Base-by-base conservation (phyloP, 2,329 filamentous ascomycete genomes). In the Cryphonectria japonica region DNA sequence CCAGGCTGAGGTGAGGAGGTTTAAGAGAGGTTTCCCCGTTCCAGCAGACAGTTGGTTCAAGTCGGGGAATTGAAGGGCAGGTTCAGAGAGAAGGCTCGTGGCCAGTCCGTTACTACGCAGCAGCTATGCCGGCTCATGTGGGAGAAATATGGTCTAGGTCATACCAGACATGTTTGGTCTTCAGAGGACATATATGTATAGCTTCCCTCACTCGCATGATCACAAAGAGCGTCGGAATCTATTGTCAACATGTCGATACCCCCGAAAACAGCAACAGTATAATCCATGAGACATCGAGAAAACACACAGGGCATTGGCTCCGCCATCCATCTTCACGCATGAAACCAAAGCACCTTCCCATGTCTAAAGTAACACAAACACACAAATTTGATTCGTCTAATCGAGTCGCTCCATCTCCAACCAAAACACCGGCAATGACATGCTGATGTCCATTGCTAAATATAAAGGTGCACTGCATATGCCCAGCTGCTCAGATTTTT, bases 371-470 rank as follows among this genome's bases (percentile, higher is more conserved):
- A 62, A 39, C 59, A 61, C 62, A 66, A 60, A 65, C 62, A 43
- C 46, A 69, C 68, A 64, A 66, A 19, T n/a, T 57, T 32, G 46
- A 65, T 46, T 22, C 16, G n/a, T 65, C 67, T 64, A 69, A 69
- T 61, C 34, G 37, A 59, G 46, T 57, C 68, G 61, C 57, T 29
- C 54, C 54, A 13, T 32, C 19, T 32, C 54, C 54, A 32, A 32
- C 26, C 54, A 29, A 57, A 26, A 57, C 26, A 57, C 54, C 26
- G 32, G 13, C 26, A 32, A 57, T 26, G 29, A 32, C 54, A 32
- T 57, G 46, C 29, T 39, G 13, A 9, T 32, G 37, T 66, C 50
- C 32, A 13, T 65, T 69, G n/a, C 32, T 34, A 60, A 22, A 13
- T 60, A 29, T 16, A 29, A 29, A 14, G n/a, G 14, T 13, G 26